phyloP scores from a whole-genome alignment of 2,329 filamentous ascomycete genomes.

The Ampelomyces quisqualis region DNA sequence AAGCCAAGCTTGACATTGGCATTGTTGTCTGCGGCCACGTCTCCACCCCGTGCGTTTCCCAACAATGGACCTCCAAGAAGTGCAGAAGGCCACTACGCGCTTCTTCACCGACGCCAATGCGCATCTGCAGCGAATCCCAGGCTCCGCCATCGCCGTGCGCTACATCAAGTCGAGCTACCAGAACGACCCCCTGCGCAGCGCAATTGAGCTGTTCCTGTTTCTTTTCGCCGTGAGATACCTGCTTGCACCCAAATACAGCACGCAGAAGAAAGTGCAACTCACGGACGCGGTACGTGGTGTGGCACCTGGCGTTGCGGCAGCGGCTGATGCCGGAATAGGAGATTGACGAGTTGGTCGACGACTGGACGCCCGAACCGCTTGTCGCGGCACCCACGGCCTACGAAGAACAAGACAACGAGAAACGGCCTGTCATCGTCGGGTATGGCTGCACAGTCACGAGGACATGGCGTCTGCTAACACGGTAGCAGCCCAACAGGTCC shows the following conservation, averaged over 20 bases:
- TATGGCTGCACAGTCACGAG: conserved; percentile 43
- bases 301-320: not conserved
- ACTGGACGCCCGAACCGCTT: conserved; percentile 93
- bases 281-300: conserved; percentile 66
- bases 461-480: conserved; percentile 3
- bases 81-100: conserved; percentile 55
- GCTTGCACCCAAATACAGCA: conserved; percentile 87
- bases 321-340: conserved; percentile 56
- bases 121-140: conserved; percentile 86
- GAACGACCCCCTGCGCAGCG: conserved; percentile 90
- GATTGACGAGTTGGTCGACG: conserved; percentile 93
- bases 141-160: conserved; percentile 88
- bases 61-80: conserved; percentile 59
- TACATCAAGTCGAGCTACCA: conserved; percentile 98
- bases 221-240: conserved; percentile 95
- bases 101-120: conserved; percentile 58
- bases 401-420: conserved; percentile 82
- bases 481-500: conserved; percentile 74
- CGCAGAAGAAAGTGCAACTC: conserved; percentile 82
- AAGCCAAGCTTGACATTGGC: no score
- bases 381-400: conserved; percentile 71
- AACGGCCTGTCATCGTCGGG: conserved; percentile 84
- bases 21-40: conserved; percentile 3
- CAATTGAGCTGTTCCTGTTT: conserved; percentile 89
- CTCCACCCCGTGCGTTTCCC: not conserved